phyloP scores from a whole-genome alignment of 257 asterid species.

The Agastache rugosa region DNA sequence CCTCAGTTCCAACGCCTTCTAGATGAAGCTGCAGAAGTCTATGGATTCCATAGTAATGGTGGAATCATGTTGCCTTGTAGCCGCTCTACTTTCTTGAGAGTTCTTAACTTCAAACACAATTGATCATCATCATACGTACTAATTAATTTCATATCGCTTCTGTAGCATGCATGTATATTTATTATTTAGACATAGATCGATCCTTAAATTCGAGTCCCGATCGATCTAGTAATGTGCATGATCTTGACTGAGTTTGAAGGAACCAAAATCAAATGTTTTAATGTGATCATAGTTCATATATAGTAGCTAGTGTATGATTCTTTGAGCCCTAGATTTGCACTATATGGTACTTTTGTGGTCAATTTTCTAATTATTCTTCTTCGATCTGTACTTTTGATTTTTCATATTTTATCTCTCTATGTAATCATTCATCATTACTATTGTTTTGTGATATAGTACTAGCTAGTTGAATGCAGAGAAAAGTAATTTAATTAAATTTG shows the following conservation, averaged over 20 bases:
- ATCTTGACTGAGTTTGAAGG: not conserved
- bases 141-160: too few species aligned
- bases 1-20: constrained; percentile 53
- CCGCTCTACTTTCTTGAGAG: constrained; percentile 48
- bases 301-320: not conserved
- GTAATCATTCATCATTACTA: too few species aligned
- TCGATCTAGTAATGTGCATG: not conserved
- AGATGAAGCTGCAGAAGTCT: constrained; percentile 62
- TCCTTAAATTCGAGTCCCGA: not conserved
- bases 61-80: constrained; percentile 67
- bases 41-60: constrained; percentile 51
- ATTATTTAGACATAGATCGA: not conserved
- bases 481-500: too few species aligned
- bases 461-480: too few species aligned
- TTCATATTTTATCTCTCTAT: too few species aligned
- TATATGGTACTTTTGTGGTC: not conserved
- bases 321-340: constrained; percentile 7
- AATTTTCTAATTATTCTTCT: too few species aligned
- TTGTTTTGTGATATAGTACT: not conserved
- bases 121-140: too few species aligned
- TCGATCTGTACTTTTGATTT: too few species aligned
- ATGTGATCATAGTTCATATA: not conserved
- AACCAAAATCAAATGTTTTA: not conserved
- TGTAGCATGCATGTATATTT: too few species aligned
- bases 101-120: constrained; percentile 5